Evolutionary conservation across 331 rosid genomes (phyloP).

Genomic region (Quercus tomentella): DNA sequence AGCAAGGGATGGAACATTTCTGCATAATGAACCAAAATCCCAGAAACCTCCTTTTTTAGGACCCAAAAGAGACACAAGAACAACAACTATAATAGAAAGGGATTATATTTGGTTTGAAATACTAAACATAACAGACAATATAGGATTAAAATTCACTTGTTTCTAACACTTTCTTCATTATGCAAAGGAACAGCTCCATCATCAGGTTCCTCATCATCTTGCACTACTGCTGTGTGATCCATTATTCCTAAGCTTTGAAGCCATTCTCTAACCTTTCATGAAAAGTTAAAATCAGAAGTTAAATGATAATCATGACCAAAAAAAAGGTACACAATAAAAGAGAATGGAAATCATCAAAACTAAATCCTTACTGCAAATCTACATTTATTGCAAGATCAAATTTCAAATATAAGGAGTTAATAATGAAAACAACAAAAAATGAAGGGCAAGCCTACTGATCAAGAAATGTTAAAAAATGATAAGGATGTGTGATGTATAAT

Average conservation of each 20-base stretch:
- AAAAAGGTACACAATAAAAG: neutral
- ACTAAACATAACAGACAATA: neutral
- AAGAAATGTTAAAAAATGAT: neutral
- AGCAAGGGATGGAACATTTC: conserved; percentile 83
- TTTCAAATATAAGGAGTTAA: neutral
- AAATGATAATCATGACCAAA: conserved; percentile 8
- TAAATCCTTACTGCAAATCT: neutral
- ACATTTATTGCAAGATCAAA: neutral
- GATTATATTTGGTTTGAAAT: neutral
- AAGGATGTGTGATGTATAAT: conserved; percentile 1
- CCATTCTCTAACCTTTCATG: conserved; percentile 82
- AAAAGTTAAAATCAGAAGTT: conserved; percentile 10
- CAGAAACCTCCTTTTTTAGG: conserved; percentile 9
- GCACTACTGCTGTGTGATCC: conserved; percentile 65
- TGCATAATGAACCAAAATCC: conserved; percentile 26
- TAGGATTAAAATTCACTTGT: conserved; percentile 38
- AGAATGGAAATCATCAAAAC: conserved; percentile 6
- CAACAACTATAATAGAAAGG: conserved; percentile 1
- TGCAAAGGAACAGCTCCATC: conserved; percentile 69
- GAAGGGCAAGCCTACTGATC: neutral
- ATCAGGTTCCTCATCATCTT: conserved; percentile 84
- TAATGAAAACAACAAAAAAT: neutral
- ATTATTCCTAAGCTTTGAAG: conserved; percentile 81
- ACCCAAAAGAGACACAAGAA: neutral
- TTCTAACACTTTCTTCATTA: conserved; percentile 56